Evolutionary conservation across 2,329 filamentous ascomycete species (phyloP).

Genomic region (Trichoderma citrinoviride): DNA sequence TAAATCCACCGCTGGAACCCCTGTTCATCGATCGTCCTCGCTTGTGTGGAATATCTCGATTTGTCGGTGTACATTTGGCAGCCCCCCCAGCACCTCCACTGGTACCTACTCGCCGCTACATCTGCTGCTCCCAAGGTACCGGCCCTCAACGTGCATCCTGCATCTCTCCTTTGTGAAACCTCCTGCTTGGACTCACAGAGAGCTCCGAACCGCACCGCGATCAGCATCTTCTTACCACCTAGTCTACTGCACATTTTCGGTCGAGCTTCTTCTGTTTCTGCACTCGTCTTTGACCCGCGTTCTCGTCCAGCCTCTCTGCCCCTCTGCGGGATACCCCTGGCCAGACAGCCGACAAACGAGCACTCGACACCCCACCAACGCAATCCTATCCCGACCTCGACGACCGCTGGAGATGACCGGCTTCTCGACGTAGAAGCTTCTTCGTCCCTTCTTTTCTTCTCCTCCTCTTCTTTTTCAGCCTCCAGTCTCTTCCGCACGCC

Average conservation of each 20-base stretch:
- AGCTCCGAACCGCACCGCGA: slow-evolving; percentile 2
- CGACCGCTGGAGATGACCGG: slow-evolving; percentile 33
- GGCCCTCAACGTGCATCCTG: background rate
- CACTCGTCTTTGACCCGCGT: background rate
- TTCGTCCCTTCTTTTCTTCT: slow-evolving; percentile 21
- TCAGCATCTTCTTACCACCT: slow-evolving; percentile 5
- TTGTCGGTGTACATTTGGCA: no score
- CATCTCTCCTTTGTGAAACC: slow-evolving; percentile 2
- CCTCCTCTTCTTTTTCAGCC: background rate
- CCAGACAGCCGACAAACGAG: background rate
- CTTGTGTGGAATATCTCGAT: no score
- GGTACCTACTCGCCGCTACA: background rate
- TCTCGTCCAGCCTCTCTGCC: background rate
- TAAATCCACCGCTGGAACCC: no score
- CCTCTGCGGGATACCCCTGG: slow-evolving; percentile 8
- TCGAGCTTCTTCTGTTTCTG: background rate
- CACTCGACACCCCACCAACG: slow-evolving; percentile 10
- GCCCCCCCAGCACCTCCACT: background rate
- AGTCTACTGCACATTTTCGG: background rate
- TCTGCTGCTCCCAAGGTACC: background rate
- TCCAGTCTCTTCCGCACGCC: slow-evolving; percentile 24
- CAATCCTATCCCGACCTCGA: slow-evolving; percentile 5
- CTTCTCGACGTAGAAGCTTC: slow-evolving; percentile 26
- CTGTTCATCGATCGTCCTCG: no score
- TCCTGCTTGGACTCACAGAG: background rate